A percentile compares a stretch with the other conserved stretches of the same genome.
Conservation (phyloP, 371 early-diverging fungal genomes). For the Mucor sp. region DNA sequence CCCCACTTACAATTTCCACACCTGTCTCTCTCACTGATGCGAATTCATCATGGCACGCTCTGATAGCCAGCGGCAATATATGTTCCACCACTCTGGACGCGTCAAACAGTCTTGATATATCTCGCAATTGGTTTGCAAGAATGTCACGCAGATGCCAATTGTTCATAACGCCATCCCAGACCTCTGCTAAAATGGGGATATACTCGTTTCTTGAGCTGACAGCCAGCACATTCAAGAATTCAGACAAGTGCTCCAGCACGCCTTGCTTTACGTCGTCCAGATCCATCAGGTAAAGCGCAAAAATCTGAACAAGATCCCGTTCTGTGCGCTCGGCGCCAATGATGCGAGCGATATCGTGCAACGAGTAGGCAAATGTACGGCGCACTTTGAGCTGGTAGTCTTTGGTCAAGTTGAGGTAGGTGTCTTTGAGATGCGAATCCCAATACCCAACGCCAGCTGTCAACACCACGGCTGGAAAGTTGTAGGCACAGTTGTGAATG, state of each 20-base stretch:
- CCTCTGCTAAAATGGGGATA: constrained; percentile 42
- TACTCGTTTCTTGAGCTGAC: constrained; percentile 40
- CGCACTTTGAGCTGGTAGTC: constrained; percentile 51
- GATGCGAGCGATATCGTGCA: constrained; percentile 54
- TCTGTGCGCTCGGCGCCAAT: constrained; percentile 56
- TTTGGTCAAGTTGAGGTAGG: constrained; percentile 39
- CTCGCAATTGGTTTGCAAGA: constrained; percentile 40
- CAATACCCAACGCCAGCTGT: constrained; percentile 49
- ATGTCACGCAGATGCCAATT: constrained; percentile 54
- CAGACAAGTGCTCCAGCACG: constrained; percentile 49
- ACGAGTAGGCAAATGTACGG: constrained; percentile 49
- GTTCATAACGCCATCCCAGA: constrained; percentile 50
- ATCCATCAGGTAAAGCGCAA: constrained; percentile 54
- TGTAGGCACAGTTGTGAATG: constrained; percentile 52
- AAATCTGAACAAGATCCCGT: constrained; percentile 51
- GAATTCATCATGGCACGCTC: constrained; percentile 50
- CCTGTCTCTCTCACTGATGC: constrained; percentile 53
- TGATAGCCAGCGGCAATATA: constrained; percentile 44
- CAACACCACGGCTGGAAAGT: constrained; percentile 55
- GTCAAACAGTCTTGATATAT: constrained; percentile 39
- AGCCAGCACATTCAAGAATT: constrained; percentile 46
- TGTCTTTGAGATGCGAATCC: constrained; percentile 41
- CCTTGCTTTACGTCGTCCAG: constrained; percentile 56
- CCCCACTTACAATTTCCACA: constrained; percentile 39
- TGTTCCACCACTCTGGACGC: constrained; percentile 39